Base-by-base conservation (phyloP, 768 basidiomycete genomes). In the Coprinopsis marcescibilis region DNA sequence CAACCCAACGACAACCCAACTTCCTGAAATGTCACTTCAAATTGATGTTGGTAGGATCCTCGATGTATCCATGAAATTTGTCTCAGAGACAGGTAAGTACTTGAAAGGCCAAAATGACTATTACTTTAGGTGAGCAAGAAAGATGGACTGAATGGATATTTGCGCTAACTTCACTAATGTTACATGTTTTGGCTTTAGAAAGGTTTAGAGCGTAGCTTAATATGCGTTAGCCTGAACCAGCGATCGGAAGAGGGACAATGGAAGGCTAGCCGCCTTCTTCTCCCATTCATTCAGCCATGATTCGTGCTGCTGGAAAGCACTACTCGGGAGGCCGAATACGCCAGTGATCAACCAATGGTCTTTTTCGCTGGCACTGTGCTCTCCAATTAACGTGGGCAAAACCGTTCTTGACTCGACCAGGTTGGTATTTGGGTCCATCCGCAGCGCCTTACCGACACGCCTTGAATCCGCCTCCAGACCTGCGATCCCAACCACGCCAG, bases 371-470 rank as follows among this genome's bases (percentile, higher is more conserved):
- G 60, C 55, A 14, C 60, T 58, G 48, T 80, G 72, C 33, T 71
- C 66, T 2, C 69, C 78, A 41, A 76, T 51, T 36, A 87, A 69
- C 32, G 81, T 82, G 3, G 84, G 84, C 48, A 86, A 59, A n/a
- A 84, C 73, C 27, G 83, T 80, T 17, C 83, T 68, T 2, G 84
- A 71, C 26, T 76, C 77, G 52, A 87, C 75, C 57, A 87, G 60
- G 58, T 85, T 86, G 26, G 83, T 73, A 62, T 89, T 87, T 26
- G 85, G 79, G 57, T 89, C 85, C 21, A 77, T 78, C 33, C 82
- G 70, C 12, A 85, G 57, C n/a, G 78, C 76, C 45, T 57, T 54
- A 2, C 67, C 71, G 39, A 49, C 57, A 36, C 70, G 59, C 38
- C 50, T 47, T 26, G 58, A 50, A 10, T 14, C 41, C 19, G 53